phyloP scores from a whole-genome alignment of 352 stramenopile species.

The Pythium phragmitis region DNA sequence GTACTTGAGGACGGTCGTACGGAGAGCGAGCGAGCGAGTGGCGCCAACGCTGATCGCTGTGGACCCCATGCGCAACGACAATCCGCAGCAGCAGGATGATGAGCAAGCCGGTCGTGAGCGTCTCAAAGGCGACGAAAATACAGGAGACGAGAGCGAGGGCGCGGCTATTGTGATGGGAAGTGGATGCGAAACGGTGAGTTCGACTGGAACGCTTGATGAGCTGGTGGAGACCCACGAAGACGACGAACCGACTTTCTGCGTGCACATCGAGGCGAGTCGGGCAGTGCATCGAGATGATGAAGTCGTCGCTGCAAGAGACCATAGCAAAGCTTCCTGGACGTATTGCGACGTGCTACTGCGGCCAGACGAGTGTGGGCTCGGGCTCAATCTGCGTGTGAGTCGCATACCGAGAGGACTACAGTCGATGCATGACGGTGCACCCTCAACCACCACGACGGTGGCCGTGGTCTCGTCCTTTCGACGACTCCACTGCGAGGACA shows the following conservation, averaged over 20 bases:
- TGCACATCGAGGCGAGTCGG: background rate
- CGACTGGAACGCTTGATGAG: conserved; percentile 9
- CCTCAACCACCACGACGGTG: background rate
- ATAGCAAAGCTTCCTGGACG: conserved; percentile 3
- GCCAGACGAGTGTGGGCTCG: conserved; percentile 42
- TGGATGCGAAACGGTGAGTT: conserved; percentile 15
- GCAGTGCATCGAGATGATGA: background rate
- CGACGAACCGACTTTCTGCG: background rate
- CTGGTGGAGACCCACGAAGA: background rate
- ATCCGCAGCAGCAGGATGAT: background rate
- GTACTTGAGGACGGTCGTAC: conserved; percentile 45
- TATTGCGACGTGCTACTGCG: conserved; percentile 50
- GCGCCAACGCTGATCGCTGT: background rate
- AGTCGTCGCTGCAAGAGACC: background rate
- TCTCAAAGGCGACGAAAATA: background rate
- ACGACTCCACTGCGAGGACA: conserved; percentile 32
- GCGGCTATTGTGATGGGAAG: background rate
- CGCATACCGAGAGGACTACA: background rate
- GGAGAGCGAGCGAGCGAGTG: conserved; percentile 23
- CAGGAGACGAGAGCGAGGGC: background rate
- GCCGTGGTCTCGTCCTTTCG: conserved; percentile 50
- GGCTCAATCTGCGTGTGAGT: conserved; percentile 35
- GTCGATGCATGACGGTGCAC: background rate
- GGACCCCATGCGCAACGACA: background rate
- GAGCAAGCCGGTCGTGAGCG: background rate